Evolutionary conservation across 108 stramenopile genomes (phyloP).

Genomic region (Epithemia pelagica): DNA sequence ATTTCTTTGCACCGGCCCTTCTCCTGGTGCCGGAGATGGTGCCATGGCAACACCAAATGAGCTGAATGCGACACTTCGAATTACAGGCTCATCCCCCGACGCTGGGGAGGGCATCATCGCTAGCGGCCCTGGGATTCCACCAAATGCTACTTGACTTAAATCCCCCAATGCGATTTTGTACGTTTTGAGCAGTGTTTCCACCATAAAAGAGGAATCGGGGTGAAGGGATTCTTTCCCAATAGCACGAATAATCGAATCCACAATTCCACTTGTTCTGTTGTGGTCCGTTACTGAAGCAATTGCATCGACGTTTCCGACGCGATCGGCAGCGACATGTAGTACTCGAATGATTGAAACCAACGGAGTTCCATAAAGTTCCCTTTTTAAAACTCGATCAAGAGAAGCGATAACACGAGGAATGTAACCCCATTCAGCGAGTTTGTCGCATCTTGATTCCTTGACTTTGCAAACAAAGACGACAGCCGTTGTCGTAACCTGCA

Average conservation of each 20-base stretch:
- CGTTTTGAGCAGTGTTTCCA: conserved; percentile 49
- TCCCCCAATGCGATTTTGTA: conserved; percentile 52
- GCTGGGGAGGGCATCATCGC: conserved; percentile 51
- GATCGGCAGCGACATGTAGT: conserved; percentile 44
- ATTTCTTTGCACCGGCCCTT: conserved; percentile 22
- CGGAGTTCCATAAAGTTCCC: conserved; percentile 30
- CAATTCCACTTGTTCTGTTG: conserved; percentile 32
- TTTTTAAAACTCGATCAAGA: conserved; percentile 22
- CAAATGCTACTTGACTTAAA: conserved; percentile 9
- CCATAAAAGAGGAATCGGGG: conserved; percentile 51
- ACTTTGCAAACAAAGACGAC: conserved; percentile 54
- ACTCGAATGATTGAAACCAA: conserved; percentile 44
- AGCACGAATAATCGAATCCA: conserved; percentile 30
- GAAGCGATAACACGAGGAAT: conserved; percentile 31
- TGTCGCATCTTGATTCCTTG: conserved; percentile 41
- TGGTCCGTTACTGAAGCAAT: conserved; percentile 24
- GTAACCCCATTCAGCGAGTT: conserved; percentile 56
- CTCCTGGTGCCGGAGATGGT: conserved; percentile 52
- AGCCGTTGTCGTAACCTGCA: conserved; percentile 52
- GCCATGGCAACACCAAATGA: conserved; percentile 32
- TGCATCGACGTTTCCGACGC: conserved; percentile 47
- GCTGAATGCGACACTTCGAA: not conserved
- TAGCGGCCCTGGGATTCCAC: not conserved
- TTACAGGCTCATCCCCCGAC: conserved; percentile 22
- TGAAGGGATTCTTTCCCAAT: conserved; percentile 30